Evolutionary conservation across 495 filamentous ascomycete species (phyloP).

Genomic region (Neurospora cerealis): DNA sequence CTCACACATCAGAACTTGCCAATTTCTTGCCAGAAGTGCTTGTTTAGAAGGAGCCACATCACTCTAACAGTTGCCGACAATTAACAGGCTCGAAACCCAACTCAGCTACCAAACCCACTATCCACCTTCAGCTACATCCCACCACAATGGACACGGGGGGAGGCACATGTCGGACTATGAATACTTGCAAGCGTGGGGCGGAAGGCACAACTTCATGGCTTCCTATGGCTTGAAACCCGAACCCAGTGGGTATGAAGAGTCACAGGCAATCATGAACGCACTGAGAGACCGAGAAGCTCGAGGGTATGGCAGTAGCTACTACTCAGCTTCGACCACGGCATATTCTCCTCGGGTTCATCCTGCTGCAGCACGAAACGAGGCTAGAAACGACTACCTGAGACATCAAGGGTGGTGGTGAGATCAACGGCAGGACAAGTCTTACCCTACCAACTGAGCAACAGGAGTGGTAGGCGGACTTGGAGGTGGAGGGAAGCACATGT

Average conservation of each 20-base stretch:
- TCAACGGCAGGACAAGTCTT: not conserved
- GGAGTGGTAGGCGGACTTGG: not conserved
- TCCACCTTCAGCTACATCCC: not conserved
- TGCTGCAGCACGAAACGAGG: not conserved
- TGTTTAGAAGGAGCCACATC: not conserved
- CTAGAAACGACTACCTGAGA: not conserved
- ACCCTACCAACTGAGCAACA: not conserved
- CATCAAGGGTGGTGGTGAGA: not conserved
- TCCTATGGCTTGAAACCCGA: not conserved
- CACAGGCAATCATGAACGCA: not conserved
- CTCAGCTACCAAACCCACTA: not conserved
- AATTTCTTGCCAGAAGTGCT: not conserved
- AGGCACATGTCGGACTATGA: not conserved
- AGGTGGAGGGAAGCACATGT: not conserved
- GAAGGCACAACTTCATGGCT: not conserved
- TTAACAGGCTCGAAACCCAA: not conserved
- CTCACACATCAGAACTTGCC: not conserved
- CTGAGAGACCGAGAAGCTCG: not conserved
- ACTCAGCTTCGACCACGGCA: not conserved
- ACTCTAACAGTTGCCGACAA: not conserved
- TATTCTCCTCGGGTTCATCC: not conserved
- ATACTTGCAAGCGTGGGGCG: not conserved
- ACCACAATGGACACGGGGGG: not conserved
- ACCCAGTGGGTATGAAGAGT: not conserved
- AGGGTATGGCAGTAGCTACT: not conserved